phyloP scores from a whole-genome alignment of 2,329 filamentous ascomycete genomes.

The Colletotrichum ledebouriae region DNA sequence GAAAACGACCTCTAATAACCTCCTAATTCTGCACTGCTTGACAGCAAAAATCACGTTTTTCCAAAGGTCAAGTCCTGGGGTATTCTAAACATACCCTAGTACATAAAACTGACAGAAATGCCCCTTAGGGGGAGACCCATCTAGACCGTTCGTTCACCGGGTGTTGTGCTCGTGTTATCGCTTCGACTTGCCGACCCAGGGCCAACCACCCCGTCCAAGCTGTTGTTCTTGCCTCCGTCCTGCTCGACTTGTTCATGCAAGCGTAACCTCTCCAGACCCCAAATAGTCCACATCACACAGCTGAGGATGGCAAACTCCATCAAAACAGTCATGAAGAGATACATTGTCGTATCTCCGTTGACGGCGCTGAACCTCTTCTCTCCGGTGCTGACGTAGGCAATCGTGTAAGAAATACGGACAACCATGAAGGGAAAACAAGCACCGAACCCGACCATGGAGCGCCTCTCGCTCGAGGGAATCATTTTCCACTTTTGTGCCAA shows the following conservation, averaged over 20 bases:
- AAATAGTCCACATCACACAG: constrained; percentile 28
- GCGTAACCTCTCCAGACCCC: constrained; percentile 4
- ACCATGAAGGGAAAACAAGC: constrained; percentile 38
- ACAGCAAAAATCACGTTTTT: no score
- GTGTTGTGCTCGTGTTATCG: neutral
- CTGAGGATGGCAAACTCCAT: constrained; percentile 37
- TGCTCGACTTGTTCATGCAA: neutral
- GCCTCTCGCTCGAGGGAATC: constrained; percentile 32
- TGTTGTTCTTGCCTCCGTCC: neutral
- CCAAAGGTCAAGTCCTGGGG: neutral
- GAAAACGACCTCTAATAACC: no score
- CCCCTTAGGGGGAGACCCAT: neutral
- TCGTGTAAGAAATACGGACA: constrained; percentile 42
- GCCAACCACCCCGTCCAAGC: constrained; percentile 15
- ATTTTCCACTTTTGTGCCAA: constrained; percentile 28
- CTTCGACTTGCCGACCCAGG: neutral
- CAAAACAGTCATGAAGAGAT: constrained; percentile 40
- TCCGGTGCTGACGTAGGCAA: constrained; percentile 43
- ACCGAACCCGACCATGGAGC: constrained; percentile 34
- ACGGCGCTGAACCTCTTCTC: constrained; percentile 40
- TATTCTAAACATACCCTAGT: neutral
- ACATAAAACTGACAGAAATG: neutral
- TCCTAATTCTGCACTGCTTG: no score
- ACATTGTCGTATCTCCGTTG: constrained; percentile 35
- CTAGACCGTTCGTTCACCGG: neutral